These are phyloP conservation scores for Pythium aquatile DNA, from an alignment of 352 stramenopile genomes.

Conservation along the genomic window DNA sequence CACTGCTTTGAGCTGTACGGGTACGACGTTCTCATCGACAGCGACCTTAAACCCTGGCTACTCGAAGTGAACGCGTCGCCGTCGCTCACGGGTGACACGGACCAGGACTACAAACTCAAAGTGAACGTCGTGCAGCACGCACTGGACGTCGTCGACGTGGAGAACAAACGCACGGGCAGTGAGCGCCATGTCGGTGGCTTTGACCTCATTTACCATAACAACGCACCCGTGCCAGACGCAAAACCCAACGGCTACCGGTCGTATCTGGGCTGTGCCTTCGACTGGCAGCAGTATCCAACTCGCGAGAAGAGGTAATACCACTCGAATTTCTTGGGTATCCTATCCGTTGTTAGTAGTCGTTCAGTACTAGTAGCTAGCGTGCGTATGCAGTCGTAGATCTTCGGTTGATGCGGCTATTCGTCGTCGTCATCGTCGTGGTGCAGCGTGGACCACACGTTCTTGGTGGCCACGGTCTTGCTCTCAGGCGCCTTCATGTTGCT, in stretches of 20 bases:
- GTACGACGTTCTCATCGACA: constrained; percentile 89
- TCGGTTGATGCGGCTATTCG: not conserved
- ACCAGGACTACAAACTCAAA: constrained; percentile 86
- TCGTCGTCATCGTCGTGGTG: constrained; percentile 65
- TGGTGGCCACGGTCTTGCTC: constrained; percentile 60
- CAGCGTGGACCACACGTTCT: constrained; percentile 72
- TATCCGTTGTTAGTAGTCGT: not conserved
- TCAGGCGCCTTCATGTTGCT: constrained; percentile 64
- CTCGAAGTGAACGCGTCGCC: constrained; percentile 85
- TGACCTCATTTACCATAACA: constrained; percentile 65
- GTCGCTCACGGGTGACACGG: constrained; percentile 53
- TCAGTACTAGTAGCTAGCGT: not conserved
- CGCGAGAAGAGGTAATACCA: constrained; percentile 2
- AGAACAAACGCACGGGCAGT: constrained; percentile 39
- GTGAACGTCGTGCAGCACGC: constrained; percentile 85
- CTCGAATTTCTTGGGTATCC: not conserved
- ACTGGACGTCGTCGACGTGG: constrained; percentile 86
- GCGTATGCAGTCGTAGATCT: not conserved
- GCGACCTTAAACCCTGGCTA: constrained; percentile 80
- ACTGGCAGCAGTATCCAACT: constrained; percentile 20
- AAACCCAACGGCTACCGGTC: constrained; percentile 53
- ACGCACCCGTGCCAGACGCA: constrained; percentile 34
- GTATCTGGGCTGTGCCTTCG: constrained; percentile 59
- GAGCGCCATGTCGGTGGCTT: constrained; percentile 66
- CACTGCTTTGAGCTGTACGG: constrained; percentile 91